Evolutionary conservation across 805 yeast genomes (phyloP).

Genomic region (Saturnispora sanitii): DNA sequence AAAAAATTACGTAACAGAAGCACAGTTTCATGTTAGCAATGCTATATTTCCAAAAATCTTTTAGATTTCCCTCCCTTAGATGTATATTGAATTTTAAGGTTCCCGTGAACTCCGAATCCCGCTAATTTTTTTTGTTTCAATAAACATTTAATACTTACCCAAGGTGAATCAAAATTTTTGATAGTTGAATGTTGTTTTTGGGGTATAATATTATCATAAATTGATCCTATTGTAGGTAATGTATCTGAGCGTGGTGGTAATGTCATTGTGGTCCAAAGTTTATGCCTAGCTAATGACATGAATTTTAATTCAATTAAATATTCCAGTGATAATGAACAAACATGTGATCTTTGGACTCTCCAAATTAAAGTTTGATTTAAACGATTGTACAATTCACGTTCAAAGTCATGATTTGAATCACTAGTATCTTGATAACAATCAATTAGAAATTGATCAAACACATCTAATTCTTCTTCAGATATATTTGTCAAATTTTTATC

Average conservation of each 20-base stretch:
- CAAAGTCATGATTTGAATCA: slow-evolving; percentile 1
- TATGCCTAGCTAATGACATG: slow-evolving; percentile 35
- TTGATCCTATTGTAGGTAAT: slow-evolving; percentile 6
- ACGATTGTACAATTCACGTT: slow-evolving; percentile 4
- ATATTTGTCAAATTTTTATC: slow-evolving; percentile 26
- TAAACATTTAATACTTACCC: slow-evolving; percentile 10
- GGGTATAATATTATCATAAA: slow-evolving; percentile 6
- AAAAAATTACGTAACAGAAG: too few species aligned
- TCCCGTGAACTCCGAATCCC: slow-evolving; percentile 7
- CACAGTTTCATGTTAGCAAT: too few species aligned
- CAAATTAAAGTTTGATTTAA: neutral
- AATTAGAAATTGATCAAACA: slow-evolving; percentile 17
- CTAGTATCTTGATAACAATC: slow-evolving; percentile 6
- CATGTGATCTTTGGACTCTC: neutral
- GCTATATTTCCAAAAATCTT: slow-evolving; percentile 1
- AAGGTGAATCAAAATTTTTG: slow-evolving; percentile 8
- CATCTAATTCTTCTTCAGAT: slow-evolving; percentile 29
- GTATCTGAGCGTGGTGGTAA: slow-evolving; percentile 40
- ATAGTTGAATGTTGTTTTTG: neutral
- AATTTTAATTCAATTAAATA: slow-evolving; percentile 21
- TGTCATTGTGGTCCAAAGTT: slow-evolving; percentile 43
- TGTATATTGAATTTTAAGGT: slow-evolving; percentile 6
- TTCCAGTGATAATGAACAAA: neutral
- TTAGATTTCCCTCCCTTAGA: slow-evolving; percentile 9
- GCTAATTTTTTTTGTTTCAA: neutral